Percentiles rank a stretch among this genome's conserved stretches.
These are phyloP conservation scores for Fomitiporia mediterranea DNA, from an alignment of 1,284 basidiomycete species.

Conservation along the genomic window DNA sequence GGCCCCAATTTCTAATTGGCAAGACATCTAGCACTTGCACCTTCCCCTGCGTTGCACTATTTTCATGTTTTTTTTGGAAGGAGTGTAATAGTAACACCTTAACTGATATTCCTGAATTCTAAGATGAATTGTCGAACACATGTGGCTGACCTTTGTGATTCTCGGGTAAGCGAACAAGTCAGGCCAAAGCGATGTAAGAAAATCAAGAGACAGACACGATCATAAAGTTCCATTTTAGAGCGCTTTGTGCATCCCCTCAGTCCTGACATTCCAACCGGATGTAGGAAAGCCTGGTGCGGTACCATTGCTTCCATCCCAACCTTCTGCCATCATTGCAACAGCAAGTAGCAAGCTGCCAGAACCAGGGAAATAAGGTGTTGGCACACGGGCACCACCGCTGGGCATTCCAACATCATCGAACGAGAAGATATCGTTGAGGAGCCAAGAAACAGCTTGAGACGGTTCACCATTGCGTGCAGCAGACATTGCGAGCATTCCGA, in stretches of 20 bases:
- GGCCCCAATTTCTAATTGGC: no score
- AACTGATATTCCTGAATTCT: no score
- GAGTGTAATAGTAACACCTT: no score
- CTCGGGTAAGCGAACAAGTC: no score
- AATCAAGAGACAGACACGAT: no score
- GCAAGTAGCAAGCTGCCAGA: conserved; percentile 48
- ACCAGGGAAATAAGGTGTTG: conserved; percentile 59
- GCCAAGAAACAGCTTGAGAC: conserved; percentile 49
- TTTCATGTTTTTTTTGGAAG: no score
- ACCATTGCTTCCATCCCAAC: conserved; percentile 46
- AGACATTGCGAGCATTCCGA: conserved; percentile 59
- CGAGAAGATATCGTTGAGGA: conserved; percentile 48
- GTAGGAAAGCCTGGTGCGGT: conserved; percentile 45
- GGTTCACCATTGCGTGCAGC: conserved; percentile 49
- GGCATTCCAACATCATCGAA: conserved; percentile 63
- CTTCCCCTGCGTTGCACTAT: no score
- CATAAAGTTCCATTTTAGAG: conserved; percentile 3
- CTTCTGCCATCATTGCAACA: conserved; percentile 51
- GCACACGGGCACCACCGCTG: conserved; percentile 50
- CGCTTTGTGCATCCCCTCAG: conserved; percentile 32
- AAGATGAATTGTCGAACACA: no score
- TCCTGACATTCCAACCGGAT: conserved; percentile 41
- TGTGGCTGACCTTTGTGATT: no score
- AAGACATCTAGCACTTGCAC: no score
- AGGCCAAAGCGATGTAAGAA: no score